These are phyloP conservation scores for Fagopyrum tataricum DNA, from an alignment of 148 eudicot genomes.

Conservation along the genomic window DNA sequence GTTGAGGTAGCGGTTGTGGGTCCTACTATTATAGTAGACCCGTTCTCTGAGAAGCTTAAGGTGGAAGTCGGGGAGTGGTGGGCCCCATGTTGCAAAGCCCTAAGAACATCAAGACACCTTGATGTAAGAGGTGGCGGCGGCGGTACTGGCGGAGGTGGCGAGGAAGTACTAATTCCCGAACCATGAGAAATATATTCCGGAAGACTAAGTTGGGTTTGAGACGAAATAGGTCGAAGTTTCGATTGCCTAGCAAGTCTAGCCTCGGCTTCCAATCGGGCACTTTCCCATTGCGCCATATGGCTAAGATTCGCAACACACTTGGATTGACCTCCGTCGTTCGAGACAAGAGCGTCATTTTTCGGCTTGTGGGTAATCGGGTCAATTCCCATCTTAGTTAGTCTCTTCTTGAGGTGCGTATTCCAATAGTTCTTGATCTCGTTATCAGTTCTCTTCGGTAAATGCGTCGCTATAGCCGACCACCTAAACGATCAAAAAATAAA, in stretches of 20 bases:
- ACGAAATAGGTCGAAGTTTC: conserved; percentile 37
- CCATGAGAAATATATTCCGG: not conserved
- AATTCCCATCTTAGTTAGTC: conserved; percentile 79
- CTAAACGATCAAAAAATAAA: conserved; percentile 18
- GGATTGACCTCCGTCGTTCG: conserved; percentile 35
- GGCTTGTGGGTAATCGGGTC: conserved; percentile 96
- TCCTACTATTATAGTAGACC: not conserved
- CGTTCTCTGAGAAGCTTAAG: conserved; percentile 50
- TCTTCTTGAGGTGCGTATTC: conserved; percentile 89
- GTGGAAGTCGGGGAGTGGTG: conserved; percentile 77
- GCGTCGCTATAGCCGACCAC: conserved; percentile 99
- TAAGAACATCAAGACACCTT: conserved; percentile 47
- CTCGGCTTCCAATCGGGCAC: conserved; percentile 91
- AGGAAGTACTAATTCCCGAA: not conserved
- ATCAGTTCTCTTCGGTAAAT: conserved; percentile 84
- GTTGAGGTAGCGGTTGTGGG: not conserved
- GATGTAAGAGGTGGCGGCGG: conserved; percentile 18
- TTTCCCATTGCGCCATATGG: conserved; percentile 99
- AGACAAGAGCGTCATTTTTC: conserved; percentile 49
- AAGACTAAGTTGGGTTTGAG: not conserved
- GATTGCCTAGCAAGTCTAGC: conserved; percentile 78
- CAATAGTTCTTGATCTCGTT: conserved; percentile 93
- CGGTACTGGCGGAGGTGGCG: conserved; percentile 8
- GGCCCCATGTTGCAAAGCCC: conserved; percentile 36
- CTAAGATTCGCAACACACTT: conserved; percentile 70